Conservation (phyloP, 1,284 basidiomycete genomes). For the Cryptococcus neoformans region DNA sequence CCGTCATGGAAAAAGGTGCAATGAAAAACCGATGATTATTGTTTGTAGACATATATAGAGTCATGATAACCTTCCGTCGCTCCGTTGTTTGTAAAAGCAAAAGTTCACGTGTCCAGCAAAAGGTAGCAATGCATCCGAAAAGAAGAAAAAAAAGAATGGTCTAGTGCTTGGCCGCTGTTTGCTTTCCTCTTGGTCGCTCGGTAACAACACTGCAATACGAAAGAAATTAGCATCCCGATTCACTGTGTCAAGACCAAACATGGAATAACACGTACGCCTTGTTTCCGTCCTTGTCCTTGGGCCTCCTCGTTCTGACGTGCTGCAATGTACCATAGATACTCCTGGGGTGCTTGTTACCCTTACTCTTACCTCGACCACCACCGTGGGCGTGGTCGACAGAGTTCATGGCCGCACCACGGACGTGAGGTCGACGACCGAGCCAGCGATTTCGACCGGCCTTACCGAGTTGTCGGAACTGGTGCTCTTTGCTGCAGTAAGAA, state of each 20-base stretch:
- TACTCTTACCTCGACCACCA: conserved; percentile 93
- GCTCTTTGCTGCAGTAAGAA: conserved; percentile 57
- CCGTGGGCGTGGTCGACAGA: conserved; percentile 95
- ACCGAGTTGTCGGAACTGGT: conserved; percentile 78
- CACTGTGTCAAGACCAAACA: neutral
- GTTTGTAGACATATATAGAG: neutral
- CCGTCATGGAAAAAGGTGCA: neutral
- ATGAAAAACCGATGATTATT: neutral
- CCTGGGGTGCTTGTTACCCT: conserved; percentile 89
- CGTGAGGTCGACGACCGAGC: conserved; percentile 81
- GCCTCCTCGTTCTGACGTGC: conserved; percentile 87
- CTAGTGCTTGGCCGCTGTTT: conserved; percentile 19
- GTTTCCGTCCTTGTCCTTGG: conserved; percentile 88
- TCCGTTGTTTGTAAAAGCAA: neutral
- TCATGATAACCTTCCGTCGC: neutral
- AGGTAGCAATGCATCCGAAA: neutral
- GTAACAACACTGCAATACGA: conserved; percentile 15
- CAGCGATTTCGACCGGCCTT: conserved; percentile 90
- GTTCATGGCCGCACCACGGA: conserved; percentile 98
- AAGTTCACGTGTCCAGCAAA: too few relatives aligned
- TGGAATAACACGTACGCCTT: conserved; percentile 58
- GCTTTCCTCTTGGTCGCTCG: conserved; percentile 20
- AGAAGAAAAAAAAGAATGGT: neutral
- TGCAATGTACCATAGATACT: conserved; percentile 91
- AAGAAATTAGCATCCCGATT: neutral